Evolutionary conservation across 495 filamentous ascomycete genomes (phyloP), one percentile per base, ranked within the genome.

Genomic region (Trichoderma reesei): DNA sequence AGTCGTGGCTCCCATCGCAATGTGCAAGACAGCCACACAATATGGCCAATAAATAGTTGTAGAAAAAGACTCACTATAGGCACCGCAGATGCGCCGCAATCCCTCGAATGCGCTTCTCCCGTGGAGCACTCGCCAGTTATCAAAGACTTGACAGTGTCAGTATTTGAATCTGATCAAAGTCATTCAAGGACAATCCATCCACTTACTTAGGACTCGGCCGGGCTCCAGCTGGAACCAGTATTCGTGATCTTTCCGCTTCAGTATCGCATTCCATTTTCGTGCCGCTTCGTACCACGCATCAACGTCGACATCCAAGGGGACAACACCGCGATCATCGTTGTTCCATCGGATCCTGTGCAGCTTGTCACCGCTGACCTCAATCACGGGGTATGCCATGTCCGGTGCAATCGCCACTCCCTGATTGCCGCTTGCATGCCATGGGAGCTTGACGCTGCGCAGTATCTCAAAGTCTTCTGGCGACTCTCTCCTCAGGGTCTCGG

Each of bases 61-160:
- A 61, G 59, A 1, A 9, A 26, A 41, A 16, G 62, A 85, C 88
- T 77, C 75, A 92, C 89, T 86, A 71, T 96, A 96, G 18, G 82
- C 93, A 65, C 93, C 93, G 72, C 90, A 95, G 73, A 98, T 88
- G 67, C 91, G 86, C 67, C 93, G 79, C 69, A 87, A 88, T 18
- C 93, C 93, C 8, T 83, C 88, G 69, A 96, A 98, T 14, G 84
- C 81, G 26, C 83, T 82, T 66, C 93, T 79, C 3, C 91, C 93
- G 73, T 98, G 93, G 59, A 98, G 74, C 64, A 96, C 90, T 65
- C 93, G 82, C 92, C 92, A 97, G 70, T 98, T 97, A 73, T 98
- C 90, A 72, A 98, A 96, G 20, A 96, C 87, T 90, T 4, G 6
- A 20, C 14, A 56, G 26, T n/a, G 51, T 41, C 31, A 63, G 42